Conservation (phyloP, 1,284 basidiomycete genomes). For the Agroathelia rolfsii region DNA sequence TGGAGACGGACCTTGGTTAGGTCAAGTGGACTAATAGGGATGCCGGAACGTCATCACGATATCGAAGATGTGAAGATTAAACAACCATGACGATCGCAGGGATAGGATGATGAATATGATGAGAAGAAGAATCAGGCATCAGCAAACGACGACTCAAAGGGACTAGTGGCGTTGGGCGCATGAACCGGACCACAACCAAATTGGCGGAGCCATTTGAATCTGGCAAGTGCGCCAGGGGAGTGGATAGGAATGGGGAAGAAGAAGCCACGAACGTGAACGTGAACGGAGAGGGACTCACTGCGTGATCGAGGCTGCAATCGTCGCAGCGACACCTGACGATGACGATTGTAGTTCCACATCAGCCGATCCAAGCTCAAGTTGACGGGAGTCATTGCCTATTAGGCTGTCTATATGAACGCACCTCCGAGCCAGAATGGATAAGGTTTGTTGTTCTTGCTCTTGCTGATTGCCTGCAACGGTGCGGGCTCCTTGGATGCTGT, state of each 20-base stretch:
- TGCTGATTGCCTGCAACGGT: too few species aligned
- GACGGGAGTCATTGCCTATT: too few species aligned
- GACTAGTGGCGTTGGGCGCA: too few species aligned
- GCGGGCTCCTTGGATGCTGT: too few species aligned
- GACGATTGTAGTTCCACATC: background rate
- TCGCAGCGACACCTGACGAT: conserved; percentile 63
- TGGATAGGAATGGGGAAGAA: too few species aligned
- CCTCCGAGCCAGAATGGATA: conserved; percentile 81
- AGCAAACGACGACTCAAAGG: too few species aligned
- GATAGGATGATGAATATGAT: conserved; percentile 1
- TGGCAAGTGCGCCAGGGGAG: too few species aligned
- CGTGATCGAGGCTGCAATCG: conserved; percentile 72
- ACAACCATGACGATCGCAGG: background rate
- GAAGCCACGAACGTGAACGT: too few species aligned
- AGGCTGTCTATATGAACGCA: conserved; percentile 26
- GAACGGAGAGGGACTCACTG: conserved; percentile 37
- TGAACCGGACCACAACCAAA: too few species aligned
- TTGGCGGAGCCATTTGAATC: too few species aligned
- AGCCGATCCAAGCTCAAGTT: conserved; percentile 6
- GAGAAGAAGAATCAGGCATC: too few species aligned
- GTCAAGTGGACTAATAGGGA: conserved; percentile 53
- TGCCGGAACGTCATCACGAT: background rate
- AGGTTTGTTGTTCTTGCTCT: conserved; percentile 52
- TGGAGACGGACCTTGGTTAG: conserved; percentile 83
- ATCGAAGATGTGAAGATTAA: conserved; percentile 1